These are phyloP conservation scores for Metschnikowia drakensbergensis DNA, from an alignment of 805 yeast species.

Conservation along the genomic window DNA sequence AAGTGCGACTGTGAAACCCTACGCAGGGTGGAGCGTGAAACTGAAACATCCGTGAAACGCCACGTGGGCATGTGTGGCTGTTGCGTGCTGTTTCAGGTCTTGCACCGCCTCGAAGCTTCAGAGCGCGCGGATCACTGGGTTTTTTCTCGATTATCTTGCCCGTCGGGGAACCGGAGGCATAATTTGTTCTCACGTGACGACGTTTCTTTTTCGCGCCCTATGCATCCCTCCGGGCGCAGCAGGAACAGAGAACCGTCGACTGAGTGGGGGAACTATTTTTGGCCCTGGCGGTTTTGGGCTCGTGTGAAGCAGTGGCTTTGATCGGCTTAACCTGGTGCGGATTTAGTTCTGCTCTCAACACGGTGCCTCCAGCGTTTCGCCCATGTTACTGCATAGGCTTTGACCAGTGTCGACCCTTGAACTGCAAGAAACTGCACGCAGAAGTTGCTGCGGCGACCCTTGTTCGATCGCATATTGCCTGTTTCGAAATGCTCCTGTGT, in stretches of 20 bases:
- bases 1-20: background rate
- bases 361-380: too few relatives aligned
- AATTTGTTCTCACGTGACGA: constrained; percentile 8
- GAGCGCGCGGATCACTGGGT: background rate
- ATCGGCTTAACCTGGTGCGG: too few relatives aligned
- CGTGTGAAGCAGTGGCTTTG: too few relatives aligned
- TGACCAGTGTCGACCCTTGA: too few relatives aligned
- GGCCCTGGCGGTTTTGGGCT: too few relatives aligned
- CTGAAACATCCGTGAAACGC: background rate
- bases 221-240: constrained; percentile 8
- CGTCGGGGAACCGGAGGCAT: background rate
- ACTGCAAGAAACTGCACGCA: background rate
- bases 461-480: background rate
- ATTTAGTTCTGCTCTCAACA: too few relatives aligned
- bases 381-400: too few relatives aligned
- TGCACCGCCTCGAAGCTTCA: constrained; percentile 1
- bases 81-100: background rate
- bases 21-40: too few relatives aligned
- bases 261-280: too few relatives aligned
- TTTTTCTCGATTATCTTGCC: constrained; percentile 3
- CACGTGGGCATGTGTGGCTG: too few relatives aligned
- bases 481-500: background rate
- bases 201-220: background rate
- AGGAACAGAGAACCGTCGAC: background rate
- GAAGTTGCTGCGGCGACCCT: background rate